Conservation (phyloP, 495 filamentous ascomycete species). For the Cenococcum geophilum region DNA sequence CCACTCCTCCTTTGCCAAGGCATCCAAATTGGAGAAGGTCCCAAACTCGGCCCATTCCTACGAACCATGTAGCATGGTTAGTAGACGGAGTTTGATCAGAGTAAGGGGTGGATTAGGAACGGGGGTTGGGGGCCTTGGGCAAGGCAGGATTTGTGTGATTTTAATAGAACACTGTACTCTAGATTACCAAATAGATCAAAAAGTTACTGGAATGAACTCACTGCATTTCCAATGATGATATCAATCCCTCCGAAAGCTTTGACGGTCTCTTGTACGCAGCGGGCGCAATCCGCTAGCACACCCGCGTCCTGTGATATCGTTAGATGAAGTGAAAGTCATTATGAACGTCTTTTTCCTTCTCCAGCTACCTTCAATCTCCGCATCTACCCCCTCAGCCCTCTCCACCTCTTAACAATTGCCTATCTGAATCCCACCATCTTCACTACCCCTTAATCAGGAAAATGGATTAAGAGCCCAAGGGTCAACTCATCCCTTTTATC, state of each 20-base stretch:
- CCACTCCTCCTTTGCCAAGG: conserved; percentile 61
- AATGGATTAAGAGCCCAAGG: too few relatives aligned
- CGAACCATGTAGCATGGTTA: not conserved
- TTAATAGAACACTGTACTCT: too few relatives aligned
- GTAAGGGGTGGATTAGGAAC: too few relatives aligned
- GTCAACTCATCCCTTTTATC: conserved; percentile 52
- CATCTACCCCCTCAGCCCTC: too few relatives aligned
- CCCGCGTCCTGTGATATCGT: conserved; percentile 49
- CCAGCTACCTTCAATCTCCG: too few relatives aligned
- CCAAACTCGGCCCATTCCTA: conserved; percentile 65
- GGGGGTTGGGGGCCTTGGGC: too few relatives aligned
- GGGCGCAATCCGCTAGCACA: conserved; percentile 49
- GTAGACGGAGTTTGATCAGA: too few relatives aligned
- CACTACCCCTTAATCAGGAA: too few relatives aligned
- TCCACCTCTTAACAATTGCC: not conserved
- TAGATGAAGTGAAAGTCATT: not conserved
- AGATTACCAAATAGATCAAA: not conserved
- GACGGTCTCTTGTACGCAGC: conserved; percentile 50
- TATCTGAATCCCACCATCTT: not conserved
- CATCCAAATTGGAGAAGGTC: conserved; percentile 56
- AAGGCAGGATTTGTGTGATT: too few relatives aligned
- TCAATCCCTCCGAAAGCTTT: conserved; percentile 61
- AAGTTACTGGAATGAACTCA: conserved; percentile 28
- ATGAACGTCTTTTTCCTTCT: not conserved
- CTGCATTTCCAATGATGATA: conserved; percentile 65